Conservation (phyloP, 345 rosid genomes). For the Euphorbia tirucalli region DNA sequence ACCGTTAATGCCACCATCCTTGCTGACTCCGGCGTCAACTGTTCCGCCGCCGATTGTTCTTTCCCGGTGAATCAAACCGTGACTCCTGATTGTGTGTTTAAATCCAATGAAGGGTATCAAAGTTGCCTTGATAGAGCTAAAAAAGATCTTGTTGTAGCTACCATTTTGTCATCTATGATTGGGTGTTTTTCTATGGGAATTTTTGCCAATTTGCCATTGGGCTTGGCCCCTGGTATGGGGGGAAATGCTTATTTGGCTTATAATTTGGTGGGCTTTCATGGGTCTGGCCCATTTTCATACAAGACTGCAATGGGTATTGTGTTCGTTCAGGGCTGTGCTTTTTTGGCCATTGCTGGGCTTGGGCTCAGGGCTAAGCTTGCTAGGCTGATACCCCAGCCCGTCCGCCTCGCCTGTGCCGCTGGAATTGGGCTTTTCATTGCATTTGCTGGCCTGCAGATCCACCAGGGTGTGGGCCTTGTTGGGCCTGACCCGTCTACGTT, state of each 20-base stretch:
- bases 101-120: slow-evolving; percentile 58
- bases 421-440: slow-evolving; percentile 90
- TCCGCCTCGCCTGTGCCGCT: slow-evolving; percentile 60
- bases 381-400: slow-evolving; percentile 59
- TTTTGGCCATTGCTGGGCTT: slow-evolving; percentile 48
- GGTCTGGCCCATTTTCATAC: slow-evolving; percentile 71
- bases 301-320: slow-evolving; percentile 68
- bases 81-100: slow-evolving; percentile 50
- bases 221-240: slow-evolving; percentile 92
- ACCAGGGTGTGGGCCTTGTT: slow-evolving; percentile 77
- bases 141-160: slow-evolving; percentile 77
- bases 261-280: slow-evolving; percentile 77
- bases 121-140: slow-evolving; percentile 54
- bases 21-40: slow-evolving; percentile 72
- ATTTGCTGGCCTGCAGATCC: slow-evolving; percentile 71
- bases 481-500: slow-evolving; percentile 74
- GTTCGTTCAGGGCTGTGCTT: slow-evolving; percentile 60
- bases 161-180: slow-evolving; percentile 67
- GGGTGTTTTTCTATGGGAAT: slow-evolving; percentile 81
- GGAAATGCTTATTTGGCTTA: slow-evolving; percentile 77
- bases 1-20: slow-evolving; percentile 83
- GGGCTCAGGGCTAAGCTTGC: slow-evolving; percentile 71
- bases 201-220: slow-evolving; percentile 76
- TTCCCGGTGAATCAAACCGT: slow-evolving; percentile 38
- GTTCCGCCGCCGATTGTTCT: slow-evolving; percentile 64